Evolutionary conservation across 495 filamentous ascomycete genomes (phyloP), one percentile per base, ranked within the genome.

Genomic region (Pyronema domesticum): DNA sequence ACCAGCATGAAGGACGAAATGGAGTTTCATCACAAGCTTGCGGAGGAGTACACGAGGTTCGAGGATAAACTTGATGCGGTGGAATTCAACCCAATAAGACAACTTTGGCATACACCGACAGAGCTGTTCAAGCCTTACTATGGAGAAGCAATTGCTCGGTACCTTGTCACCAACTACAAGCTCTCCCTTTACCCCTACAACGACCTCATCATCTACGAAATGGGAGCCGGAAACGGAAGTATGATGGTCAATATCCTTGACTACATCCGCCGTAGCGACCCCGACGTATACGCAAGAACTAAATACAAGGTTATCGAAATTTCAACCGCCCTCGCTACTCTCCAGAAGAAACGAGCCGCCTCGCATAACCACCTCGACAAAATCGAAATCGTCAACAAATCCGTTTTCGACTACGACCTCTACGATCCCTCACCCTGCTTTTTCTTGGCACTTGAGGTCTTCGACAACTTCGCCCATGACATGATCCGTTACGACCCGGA

Each of bases 381-480:
- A 60, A 85, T 99, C 39, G 85, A 94, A 61, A 94, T 99, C 66
- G 81, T 94, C 64, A 94, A 95, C 68, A 74, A 78, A 57, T 93
- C 85, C 59, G 86, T 99, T 65, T 96, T 99, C 68, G 82, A 91
- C 66, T 99, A 93, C 91, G 71, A 82, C 58, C 74, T 73, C 19
- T 84, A 83, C 55, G 86, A 94, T 13, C 80, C 86, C 7, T 83
- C 81, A 1, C 89, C 91, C 0, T 95, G 91, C 72, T 99, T 91
- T 72, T 95, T 99, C 72, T 76, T 99, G 4, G 91, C 89, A n/a
- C 80, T 99, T 60, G 91, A 99, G 65, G 91, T 99, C 54, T 89
- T 95, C 62, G 91, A 99, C 70, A 99, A 99, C 69, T 96, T 99
- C 69, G 80, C 85, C 18, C 91, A 99, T 71, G 91, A 99, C 71